Conservation (phyloP, 768 basidiomycete genomes). For the Tricholomella constricta region DNA sequence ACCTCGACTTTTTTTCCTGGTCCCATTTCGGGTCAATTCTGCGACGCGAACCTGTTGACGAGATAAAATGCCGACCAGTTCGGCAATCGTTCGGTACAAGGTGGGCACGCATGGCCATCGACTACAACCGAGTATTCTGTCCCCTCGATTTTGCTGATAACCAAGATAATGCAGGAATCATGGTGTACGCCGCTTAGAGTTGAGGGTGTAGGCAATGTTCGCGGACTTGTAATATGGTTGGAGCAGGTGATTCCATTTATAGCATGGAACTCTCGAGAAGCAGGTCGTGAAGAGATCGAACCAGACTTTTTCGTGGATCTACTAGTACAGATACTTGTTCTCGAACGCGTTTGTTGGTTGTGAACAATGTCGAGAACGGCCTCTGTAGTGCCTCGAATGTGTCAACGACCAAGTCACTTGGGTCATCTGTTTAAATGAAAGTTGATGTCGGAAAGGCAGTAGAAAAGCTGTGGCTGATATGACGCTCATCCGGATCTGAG, state of each 20-base stretch:
- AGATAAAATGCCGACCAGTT: neutral
- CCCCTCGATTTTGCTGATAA: constrained; percentile 12
- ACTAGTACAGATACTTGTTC: too few relatives aligned
- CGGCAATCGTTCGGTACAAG: neutral
- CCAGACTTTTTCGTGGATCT: too few relatives aligned
- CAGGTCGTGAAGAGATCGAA: neutral
- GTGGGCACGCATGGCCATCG: neutral
- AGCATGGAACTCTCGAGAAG: neutral
- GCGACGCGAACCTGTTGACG: neutral
- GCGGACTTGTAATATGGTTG: constrained; percentile 19
- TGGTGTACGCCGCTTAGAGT: neutral
- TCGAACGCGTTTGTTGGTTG: neutral
- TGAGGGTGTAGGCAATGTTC: constrained; percentile 4
- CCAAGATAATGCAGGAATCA: constrained; percentile 6
- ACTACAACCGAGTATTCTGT: neutral
- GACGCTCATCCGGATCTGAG: neutral
- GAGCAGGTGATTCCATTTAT: constrained; percentile 13
- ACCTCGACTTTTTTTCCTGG: neutral
- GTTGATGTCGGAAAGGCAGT: neutral
- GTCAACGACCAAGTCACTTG: neutral
- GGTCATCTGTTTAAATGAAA: neutral
- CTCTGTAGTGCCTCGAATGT: too few relatives aligned
- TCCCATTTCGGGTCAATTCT: neutral
- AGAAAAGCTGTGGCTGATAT: too few relatives aligned
- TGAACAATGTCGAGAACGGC: too few relatives aligned